A percentile compares a stretch with the other conserved stretches of the same genome.
phyloP scores from a whole-genome alignment of 805 yeast species.

The Candida ovalis region DNA sequence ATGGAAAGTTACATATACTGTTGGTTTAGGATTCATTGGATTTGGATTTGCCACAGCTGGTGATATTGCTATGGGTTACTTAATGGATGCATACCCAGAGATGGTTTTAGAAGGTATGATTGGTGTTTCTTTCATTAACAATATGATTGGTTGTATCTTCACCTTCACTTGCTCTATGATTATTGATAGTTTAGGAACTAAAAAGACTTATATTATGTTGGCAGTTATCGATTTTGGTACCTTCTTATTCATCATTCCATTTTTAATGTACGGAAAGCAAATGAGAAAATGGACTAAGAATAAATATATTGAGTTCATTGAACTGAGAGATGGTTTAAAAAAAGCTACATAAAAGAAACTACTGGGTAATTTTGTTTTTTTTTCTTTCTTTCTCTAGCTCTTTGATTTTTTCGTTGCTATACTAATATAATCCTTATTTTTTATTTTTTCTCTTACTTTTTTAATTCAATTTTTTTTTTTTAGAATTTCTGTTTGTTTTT shows the following conservation, averaged over 20 bases:
- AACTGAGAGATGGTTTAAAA: slow-evolving; percentile 42
- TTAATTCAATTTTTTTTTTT: no score
- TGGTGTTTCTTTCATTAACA: slow-evolving; percentile 62
- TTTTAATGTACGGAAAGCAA: slow-evolving; percentile 20
- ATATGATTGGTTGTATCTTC: slow-evolving; percentile 60
- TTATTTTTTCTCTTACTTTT: no score
- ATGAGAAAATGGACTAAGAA: slow-evolving; percentile 54
- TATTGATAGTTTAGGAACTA: slow-evolving; percentile 53
- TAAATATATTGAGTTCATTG: slow-evolving; percentile 51
- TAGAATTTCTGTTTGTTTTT: no score
- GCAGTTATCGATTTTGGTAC: slow-evolving; percentile 59
- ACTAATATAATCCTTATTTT: no score
- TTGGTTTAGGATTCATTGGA: slow-evolving; percentile 62
- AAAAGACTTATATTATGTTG: slow-evolving; percentile 55
- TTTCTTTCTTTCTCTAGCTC: background rate
- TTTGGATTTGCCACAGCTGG: slow-evolving; percentile 71
- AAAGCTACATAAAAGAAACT: background rate
- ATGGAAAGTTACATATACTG: slow-evolving; percentile 49
- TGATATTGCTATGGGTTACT: slow-evolving; percentile 63
- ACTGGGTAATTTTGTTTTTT: background rate
- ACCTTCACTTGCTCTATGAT: slow-evolving; percentile 63
- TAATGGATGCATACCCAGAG: slow-evolving; percentile 67
- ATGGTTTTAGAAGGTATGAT: slow-evolving; percentile 70
- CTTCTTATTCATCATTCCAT: slow-evolving; percentile 48
- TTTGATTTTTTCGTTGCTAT: background rate